A percentile compares a stretch with the other conserved stretches of the same genome.
phyloP scores from a whole-genome alignment of 169 alveolate genomes.

The Plasmodium billcollinsi region DNA sequence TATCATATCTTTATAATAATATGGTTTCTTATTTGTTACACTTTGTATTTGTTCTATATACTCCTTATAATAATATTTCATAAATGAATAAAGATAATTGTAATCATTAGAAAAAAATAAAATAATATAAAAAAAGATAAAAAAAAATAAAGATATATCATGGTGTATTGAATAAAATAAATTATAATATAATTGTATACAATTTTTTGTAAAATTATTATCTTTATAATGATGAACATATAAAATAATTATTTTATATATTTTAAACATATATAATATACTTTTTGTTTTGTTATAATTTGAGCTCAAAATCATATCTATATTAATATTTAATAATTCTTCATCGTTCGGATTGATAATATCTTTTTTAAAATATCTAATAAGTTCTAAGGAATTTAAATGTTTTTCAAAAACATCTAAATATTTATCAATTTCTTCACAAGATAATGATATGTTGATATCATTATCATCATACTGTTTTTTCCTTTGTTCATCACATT shows the following conservation, averaged over 20 bases:
- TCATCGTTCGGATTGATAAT: not conserved
- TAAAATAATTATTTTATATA: constrained; percentile 32
- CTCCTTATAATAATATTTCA: constrained; percentile 9
- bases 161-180: constrained; percentile 14
- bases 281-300: constrained; percentile 18
- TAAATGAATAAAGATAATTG: constrained; percentile 19
- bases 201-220: constrained; percentile 52
- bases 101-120: constrained; percentile 43
- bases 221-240: constrained; percentile 38
- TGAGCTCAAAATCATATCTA: constrained; percentile 41
- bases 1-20: not conserved
- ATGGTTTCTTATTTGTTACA: too few relatives aligned
- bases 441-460: not conserved
- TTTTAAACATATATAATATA: constrained; percentile 26
- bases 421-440: constrained; percentile 12
- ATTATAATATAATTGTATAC: constrained; percentile 59
- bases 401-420: constrained; percentile 64
- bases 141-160: constrained; percentile 28
- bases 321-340: constrained; percentile 26
- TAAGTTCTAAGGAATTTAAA: constrained; percentile 42
- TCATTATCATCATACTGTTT: too few relatives aligned
- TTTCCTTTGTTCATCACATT: too few relatives aligned
- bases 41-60: not conserved
- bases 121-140: constrained; percentile 52
- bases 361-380: constrained; percentile 43